Evolutionary conservation across 805 yeast species (phyloP).

Genomic region (Candida awuae): DNA sequence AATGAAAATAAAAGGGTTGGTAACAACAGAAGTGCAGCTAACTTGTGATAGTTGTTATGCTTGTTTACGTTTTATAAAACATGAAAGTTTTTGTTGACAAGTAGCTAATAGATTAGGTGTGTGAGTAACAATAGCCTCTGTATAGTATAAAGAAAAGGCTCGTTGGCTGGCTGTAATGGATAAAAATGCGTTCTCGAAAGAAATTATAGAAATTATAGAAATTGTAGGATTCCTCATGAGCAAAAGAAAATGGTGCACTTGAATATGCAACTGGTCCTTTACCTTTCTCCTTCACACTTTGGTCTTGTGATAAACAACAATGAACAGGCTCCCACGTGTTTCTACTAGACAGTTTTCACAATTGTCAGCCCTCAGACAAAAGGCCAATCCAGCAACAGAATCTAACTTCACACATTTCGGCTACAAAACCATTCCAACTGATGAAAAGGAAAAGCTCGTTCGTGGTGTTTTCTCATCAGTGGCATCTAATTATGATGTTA

Average conservation of each 20-base stretch:
- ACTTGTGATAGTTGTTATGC: no score
- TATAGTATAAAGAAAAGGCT: no score
- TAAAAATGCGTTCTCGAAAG: no score
- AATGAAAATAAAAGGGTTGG: no score
- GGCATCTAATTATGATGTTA: conserved; percentile 86
- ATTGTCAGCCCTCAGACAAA: conserved; percentile 4
- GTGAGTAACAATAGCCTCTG: no score
- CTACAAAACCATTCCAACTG: conserved; percentile 67
- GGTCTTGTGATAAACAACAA: not conserved
- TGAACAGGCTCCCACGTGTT: not conserved
- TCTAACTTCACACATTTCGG: conserved; percentile 74
- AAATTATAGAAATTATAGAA: no score
- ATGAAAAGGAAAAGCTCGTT: conserved; percentile 75
- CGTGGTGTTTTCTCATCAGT: conserved; percentile 89
- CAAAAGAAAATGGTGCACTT: not conserved
- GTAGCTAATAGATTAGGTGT: no score
- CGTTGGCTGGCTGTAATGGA: not conserved
- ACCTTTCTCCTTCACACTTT: not conserved
- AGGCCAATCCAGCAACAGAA: not conserved
- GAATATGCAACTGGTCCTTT: not conserved
- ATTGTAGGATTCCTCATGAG: no score
- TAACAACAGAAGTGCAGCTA: no score
- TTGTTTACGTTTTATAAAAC: no score
- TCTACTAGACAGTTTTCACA: conserved; percentile 13
- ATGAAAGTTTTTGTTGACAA: no score